These are phyloP conservation scores for Microascus cirrosus DNA, from an alignment of 2,329 filamentous ascomycete species.

Conservation along the genomic window DNA sequence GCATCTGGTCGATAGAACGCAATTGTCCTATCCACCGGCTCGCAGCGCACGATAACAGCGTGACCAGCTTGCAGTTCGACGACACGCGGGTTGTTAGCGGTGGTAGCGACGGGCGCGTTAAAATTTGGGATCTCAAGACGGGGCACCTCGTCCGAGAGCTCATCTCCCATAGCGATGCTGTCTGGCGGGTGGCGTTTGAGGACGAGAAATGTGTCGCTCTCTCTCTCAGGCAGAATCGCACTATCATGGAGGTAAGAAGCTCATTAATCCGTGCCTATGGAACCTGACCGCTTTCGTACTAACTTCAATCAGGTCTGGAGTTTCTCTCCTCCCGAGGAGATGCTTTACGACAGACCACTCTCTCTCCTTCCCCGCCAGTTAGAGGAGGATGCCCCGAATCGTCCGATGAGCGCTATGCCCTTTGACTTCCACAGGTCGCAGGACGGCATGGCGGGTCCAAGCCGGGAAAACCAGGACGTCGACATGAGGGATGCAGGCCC, in stretches of 20 bases:
- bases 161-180: conserved; percentile 82
- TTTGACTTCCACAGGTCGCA: conserved; percentile 28
- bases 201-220: conserved; percentile 97
- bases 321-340: conserved; percentile 76
- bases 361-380: conserved; percentile 34
- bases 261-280: not conserved
- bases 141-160: conserved; percentile 85
- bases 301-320: conserved; percentile 66
- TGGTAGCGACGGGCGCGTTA: conserved; percentile 93
- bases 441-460: conserved; percentile 15
- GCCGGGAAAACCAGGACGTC: conserved; percentile 32
- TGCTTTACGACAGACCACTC: conserved; percentile 40
- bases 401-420: conserved; percentile 40
- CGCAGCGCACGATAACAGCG: conserved; percentile 95
- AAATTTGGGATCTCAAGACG: conserved; percentile 94
- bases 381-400: conserved; percentile 33
- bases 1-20: conserved; percentile 88
- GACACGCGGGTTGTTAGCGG: conserved; percentile 91
- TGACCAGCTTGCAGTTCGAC: conserved; percentile 95
- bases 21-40: conserved; percentile 89
- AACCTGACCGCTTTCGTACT: conserved; percentile 9
- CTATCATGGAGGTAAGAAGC: conserved; percentile 91
- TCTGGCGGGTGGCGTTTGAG: conserved; percentile 97
- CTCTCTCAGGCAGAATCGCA: conserved; percentile 72
- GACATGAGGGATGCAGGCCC: conserved; percentile 46